Evolutionary conservation across 108 stramenopile species (phyloP), one percentile per base, ranked within the genome.

Genomic region (Cyclotella baltica): DNA sequence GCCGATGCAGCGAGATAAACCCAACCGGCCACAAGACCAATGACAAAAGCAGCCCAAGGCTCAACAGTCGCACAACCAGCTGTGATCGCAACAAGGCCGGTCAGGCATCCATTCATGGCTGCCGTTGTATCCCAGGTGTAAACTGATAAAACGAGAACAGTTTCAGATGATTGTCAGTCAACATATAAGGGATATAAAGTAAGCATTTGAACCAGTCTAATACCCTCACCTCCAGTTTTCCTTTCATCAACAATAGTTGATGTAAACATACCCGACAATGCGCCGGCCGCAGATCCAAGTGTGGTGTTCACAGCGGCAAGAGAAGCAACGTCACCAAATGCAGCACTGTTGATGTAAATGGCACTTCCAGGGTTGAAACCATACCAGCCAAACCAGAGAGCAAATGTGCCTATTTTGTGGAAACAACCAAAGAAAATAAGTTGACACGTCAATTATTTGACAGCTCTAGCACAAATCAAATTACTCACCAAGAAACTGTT

Each of bases 281-380:
- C 84, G 27, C 89, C 90, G 23, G 78, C 63, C 29, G 81, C 81
- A 40, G 88, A 82, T 16, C 83, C 80, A 35, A 89, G 77, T 11
- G 88, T 90, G 20, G 87, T 89, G 68, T 95, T 96, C 74, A 96
- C 95, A 6, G 92, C 92, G 31, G 83, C 87, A 34, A 88, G 83
- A 4, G 93, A 83, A 3, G 93, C 92, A 36, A 95, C 84, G 15
- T 78, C 67, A 23, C 81, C 79, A 0, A 29, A 36, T 4, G 35
- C 51, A 2, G 51, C 53, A 40, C 27, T 69, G 30, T 52, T 66
- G 23, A 97, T 81, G 23, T 71, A 57, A 22, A 96, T 61, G 29
- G 93, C 89, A 18, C 90, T 90, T 27, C 94, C 96, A 10, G 89
- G 87, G 88, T 97, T 98, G 90, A 98, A 98, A 28, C 97, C 85